Evolutionary conservation across 1,139 yeast genomes (phyloP).

Genomic region (Arxiozyma bovina): DNA sequence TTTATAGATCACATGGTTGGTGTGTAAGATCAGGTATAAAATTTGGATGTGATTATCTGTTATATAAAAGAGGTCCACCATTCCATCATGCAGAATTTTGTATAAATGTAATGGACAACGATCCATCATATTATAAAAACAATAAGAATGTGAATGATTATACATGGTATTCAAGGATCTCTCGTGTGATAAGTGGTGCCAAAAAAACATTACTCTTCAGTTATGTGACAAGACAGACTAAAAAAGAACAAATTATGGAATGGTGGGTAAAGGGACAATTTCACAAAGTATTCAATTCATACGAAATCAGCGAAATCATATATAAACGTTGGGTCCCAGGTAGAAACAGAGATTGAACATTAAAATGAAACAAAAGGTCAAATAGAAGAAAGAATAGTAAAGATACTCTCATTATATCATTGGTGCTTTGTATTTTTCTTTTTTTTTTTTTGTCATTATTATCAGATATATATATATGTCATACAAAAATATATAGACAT

Average conservation of each 20-base stretch:
- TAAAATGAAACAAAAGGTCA: neutral
- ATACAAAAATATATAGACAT: neutral
- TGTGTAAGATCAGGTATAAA: conserved; percentile 87
- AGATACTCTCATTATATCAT: neutral
- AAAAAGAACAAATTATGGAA: conserved; percentile 27
- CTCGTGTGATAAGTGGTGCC: conserved; percentile 82
- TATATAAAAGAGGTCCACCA: conserved; percentile 90
- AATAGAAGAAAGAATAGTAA: neutral
- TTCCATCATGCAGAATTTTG: conserved; percentile 90
- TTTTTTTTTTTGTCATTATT: neutral
- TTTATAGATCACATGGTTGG: conserved; percentile 87
- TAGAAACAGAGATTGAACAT: conserved; percentile 56
- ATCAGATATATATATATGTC: neutral
- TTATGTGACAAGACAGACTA: conserved; percentile 49
- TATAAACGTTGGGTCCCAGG: conserved; percentile 81
- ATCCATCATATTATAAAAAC: neutral
- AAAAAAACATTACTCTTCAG: conserved; percentile 65
- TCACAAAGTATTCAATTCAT: conserved; percentile 32
- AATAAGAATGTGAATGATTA: conserved; percentile 17
- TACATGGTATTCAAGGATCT: conserved; percentile 42
- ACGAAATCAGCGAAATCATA: conserved; percentile 52
- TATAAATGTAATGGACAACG: conserved; percentile 44
- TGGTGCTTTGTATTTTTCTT: no score
- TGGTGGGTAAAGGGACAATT: conserved; percentile 24
- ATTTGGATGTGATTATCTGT: conserved; percentile 74